Base-by-base conservation (phyloP, 1,139 yeast genomes). In the Debaryomyces fabryi region DNA sequence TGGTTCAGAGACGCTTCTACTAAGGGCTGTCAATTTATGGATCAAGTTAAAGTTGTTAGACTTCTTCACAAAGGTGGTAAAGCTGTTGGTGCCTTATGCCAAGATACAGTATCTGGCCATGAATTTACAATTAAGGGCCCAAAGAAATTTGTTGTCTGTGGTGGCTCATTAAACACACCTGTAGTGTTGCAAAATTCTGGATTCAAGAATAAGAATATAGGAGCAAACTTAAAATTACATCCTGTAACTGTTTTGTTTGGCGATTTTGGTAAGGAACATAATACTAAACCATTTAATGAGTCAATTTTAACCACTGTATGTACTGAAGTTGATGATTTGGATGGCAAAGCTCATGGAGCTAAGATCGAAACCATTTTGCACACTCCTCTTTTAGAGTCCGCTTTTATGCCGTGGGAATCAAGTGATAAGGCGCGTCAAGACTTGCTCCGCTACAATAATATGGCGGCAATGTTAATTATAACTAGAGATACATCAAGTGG, bases 341-440 rank as follows among this genome's bases (percentile, higher is more conserved):
- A 82, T 58, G 85, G 85, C 2, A 66, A 73, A 51, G 81, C 73
- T 2, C 84, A 81, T 57, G 87, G 87, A 2, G 79, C 83, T 10
- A 77, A 75, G 60, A 71, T 82, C 48, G 86, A 82, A 62, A 69
- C 84, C 2, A 54, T 79, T 18, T 66, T 77, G 38, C 82, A 79
- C 55, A 64, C 73, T 10, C 86, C 86, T 2, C 61, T 62, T 42
- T 51, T 78, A 21, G 72, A 74, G 47, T 51, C 68, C 16, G 62
- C 64, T 20, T 74, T 73, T 52, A 43, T 69, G 9, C 84, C 85
- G 4, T 82, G 83, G 82, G 54, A 60, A 20, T 60, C 67, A 8
- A 71, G 78, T 38, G 65, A 64, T 37, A 64, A 67, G 34, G 53
- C 59, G 35, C 70, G 82, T 50, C 58, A 63, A 44, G 67, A 68